Base-by-base conservation (phyloP, 1,284 basidiomycete genomes). In the Ganoderma leucocontextum region DNA sequence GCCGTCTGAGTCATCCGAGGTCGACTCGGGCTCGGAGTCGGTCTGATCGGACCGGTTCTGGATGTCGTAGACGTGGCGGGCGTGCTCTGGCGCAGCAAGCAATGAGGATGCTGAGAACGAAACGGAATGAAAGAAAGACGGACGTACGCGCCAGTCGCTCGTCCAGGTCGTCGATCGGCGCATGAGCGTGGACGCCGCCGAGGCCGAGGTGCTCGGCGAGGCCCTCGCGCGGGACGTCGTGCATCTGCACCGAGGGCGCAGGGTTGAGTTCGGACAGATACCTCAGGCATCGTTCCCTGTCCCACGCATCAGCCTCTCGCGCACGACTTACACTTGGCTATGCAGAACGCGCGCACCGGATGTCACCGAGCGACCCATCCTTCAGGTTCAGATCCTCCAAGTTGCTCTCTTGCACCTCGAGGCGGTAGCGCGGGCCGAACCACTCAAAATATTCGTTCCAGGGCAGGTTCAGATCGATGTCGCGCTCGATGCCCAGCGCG, bases 391-490 rank as follows among this genome's bases (percentile, higher is more conserved):
- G 82, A 78, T 99, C 96, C 71, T 98, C 96, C 91, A 98, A 95
- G 77, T 98, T 98, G 73, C 93, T 99, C 68, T 87, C 87, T 12
- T 91, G 87, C 2, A 99, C 97, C 76, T 98, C 96, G 38, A 99
- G 86, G 74, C 97, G 89, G 82, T 97, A 99, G 67, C 96, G 87
- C 15, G 98, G 98, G 0, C 97, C 97, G 80, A 97, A 99, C 91
- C 97, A 99, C 79, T 99, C 97, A 78, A 98, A 95, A 80, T 96
- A 98, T 75, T 97, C 93, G 80, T 95, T 98, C 89, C 95, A 98
- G 0, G 97, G 97, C 71, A 99, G 80, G 76, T 95, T 91, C 44
- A 89, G 88, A 73, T 94, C 89, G 64, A 99, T 91, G 6, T 86
- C 86, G 49, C 89, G 81, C 77, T 96, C 92, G 60, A 95, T 86